Percentiles rank a stretch among this genome's conserved stretches.
These are phyloP conservation scores for Peniophora sp. DNA, from an alignment of 1,284 basidiomycete species.

Conservation along the genomic window DNA sequence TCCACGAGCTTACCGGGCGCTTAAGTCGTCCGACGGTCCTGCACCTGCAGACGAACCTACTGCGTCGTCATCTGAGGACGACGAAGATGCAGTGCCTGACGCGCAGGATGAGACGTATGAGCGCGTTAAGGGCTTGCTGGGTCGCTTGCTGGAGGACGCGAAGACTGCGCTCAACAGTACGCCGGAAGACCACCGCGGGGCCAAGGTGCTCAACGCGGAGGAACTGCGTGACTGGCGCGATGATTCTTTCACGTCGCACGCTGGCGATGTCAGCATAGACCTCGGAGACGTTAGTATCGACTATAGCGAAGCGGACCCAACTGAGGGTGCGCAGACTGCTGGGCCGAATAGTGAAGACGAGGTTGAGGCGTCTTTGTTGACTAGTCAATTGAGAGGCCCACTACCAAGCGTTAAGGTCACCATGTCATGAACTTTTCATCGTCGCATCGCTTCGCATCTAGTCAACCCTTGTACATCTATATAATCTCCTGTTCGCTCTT, in stretches of 20 bases:
- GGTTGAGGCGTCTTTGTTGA: neutral
- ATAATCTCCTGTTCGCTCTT: no score
- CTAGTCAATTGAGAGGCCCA: no score
- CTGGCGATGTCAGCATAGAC: neutral
- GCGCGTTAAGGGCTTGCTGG: slow-evolving; percentile 54
- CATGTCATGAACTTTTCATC: no score
- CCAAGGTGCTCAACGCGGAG: slow-evolving; percentile 66
- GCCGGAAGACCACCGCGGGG: slow-evolving; percentile 41
- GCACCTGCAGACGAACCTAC: slow-evolving; percentile 29
- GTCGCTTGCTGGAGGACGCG: slow-evolving; percentile 53
- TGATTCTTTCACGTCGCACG: neutral
- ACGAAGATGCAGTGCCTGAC: slow-evolving; percentile 30
- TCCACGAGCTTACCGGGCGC: slow-evolving; percentile 48
- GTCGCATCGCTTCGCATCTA: no score
- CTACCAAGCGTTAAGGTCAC: no score
- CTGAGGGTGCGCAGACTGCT: neutral
- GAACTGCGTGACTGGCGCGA: slow-evolving; percentile 51
- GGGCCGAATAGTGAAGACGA: neutral
- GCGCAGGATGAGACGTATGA: slow-evolving; percentile 45
- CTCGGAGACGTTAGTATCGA: neutral
- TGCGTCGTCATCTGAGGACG: slow-evolving; percentile 25
- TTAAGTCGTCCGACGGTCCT: slow-evolving; percentile 38
- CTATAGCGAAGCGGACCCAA: no score
- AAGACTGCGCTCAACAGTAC: slow-evolving; percentile 53
- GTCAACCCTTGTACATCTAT: no score